Base-by-base conservation (phyloP, 345 rosid species). In the Rhodomyrtus tomentosa region DNA sequence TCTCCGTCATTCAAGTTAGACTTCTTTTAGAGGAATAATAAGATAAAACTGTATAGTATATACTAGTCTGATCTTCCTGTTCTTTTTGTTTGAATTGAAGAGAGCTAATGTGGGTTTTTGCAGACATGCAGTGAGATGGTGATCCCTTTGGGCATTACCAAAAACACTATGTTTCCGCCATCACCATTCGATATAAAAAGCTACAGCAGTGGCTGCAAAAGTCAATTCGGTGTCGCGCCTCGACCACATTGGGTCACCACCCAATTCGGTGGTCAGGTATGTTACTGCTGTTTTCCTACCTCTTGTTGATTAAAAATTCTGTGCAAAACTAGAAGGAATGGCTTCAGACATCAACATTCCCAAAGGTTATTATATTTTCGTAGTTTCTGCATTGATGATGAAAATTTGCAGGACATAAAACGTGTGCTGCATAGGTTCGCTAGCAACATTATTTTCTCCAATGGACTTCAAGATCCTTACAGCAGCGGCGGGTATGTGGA, bases 381-480 rank as follows among this genome's bases (percentile, higher is more conserved):
- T 25, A 22, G 48, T 32, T 8, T 24, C 80, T 22, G 8, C 2
- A 18, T 14, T 84, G 50, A 40, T 12, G 24, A 11, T 55, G 4
- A 18, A 16, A 18, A 59, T 18, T 82, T 50, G 85, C 92, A 91
- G 95, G 92, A 92, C 42, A 42, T 91, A n/a, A 89, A 91, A 55
- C 82, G 87, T 84, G 84, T 88, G 59, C 90, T 92, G 11, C 86
- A 85, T 24, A 86, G 88, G 24, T 92, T 92, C 85, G 92, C 82
- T n/a, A 92, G 93, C 90, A 92, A 92, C 86, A 90, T 92, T 82
- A 92, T 92, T 80, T 92, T 92, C 93, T 92, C 95, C 3, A 92
- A 92, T 55, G 93, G 93, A 53, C 87, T 91, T 4, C 81, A 76
- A 83, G 92, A 92, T 90, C 95, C 95, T 82, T 88, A 89, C 27